Conservation (phyloP, 768 basidiomycete genomes). For the Podaxis rugospora region DNA sequence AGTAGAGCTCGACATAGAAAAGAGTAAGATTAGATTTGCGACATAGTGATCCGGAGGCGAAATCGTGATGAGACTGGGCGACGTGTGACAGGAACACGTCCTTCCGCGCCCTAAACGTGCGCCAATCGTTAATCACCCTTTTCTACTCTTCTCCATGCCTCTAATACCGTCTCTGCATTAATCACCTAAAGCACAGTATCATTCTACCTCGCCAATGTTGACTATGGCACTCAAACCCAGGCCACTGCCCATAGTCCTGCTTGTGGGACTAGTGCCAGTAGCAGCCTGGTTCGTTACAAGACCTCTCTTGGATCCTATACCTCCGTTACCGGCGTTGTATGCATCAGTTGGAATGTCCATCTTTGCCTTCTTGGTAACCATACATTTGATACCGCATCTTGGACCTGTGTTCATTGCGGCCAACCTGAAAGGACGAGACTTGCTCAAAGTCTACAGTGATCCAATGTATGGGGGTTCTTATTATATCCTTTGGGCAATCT, state of each 20-base stretch:
- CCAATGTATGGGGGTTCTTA: slow-evolving; percentile 52
- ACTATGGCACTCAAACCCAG: slow-evolving; percentile 28
- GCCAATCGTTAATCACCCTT: not conserved
- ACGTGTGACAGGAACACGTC: slow-evolving; percentile 7
- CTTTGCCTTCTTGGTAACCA: slow-evolving; percentile 71
- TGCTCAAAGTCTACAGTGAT: slow-evolving; percentile 75
- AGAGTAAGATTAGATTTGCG: slow-evolving; percentile 11
- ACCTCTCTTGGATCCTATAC: slow-evolving; percentile 65
- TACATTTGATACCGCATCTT: slow-evolving; percentile 80
- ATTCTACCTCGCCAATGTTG: not conserved
- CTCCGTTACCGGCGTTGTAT: slow-evolving; percentile 69
- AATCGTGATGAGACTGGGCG: no score
- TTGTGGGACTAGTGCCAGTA: slow-evolving; percentile 60
- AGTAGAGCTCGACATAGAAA: not conserved
- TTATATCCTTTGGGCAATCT: not conserved
- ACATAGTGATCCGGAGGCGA: slow-evolving; percentile 1
- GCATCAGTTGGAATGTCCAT: slow-evolving; percentile 81
- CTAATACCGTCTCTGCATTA: not conserved
- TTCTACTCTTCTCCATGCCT: slow-evolving; percentile 1
- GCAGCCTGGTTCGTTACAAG: slow-evolving; percentile 71
- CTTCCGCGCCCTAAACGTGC: not conserved
- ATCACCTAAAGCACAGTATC: not conserved
- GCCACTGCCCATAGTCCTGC: slow-evolving; percentile 46
- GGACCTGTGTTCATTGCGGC: slow-evolving; percentile 78
- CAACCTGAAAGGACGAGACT: slow-evolving; percentile 79